Percentiles rank a stretch among this genome's conserved stretches.
Evolutionary conservation across 73 alveolate genomes (phyloP).

Genomic region (Effrenium voratum): DNA sequence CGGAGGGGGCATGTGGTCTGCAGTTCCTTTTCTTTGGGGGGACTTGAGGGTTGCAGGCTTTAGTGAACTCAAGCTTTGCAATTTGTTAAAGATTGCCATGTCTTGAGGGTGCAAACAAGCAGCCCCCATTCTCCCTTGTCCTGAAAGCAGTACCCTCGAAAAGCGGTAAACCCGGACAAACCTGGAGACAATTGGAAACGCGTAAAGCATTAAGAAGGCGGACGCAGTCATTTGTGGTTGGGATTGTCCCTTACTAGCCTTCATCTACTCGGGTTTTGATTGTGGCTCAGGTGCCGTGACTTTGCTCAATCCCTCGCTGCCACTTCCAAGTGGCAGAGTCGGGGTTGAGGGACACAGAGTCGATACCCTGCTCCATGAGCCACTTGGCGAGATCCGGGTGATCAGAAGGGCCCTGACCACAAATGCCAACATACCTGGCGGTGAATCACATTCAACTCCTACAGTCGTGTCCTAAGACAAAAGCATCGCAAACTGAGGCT

Average conservation of each 20-base stretch:
- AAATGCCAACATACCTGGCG: constrained; percentile 82
- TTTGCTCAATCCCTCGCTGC: no score
- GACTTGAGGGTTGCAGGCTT: no score
- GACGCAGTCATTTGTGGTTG: neutral
- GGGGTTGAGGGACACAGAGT: constrained; percentile 80
- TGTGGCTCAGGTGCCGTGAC: neutral
- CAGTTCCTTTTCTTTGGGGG: no score
- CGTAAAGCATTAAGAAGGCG: neutral
- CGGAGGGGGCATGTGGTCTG: no score
- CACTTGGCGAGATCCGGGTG: constrained; percentile 93
- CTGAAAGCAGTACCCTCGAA: no score
- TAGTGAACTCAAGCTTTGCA: no score
- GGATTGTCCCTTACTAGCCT: no score
- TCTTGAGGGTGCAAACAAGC: no score
- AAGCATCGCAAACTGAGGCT: neutral
- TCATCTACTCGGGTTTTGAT: neutral
- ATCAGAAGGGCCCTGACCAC: constrained; percentile 94
- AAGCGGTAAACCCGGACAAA: neutral
- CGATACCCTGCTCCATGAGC: constrained; percentile 93
- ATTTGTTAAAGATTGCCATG: no score
- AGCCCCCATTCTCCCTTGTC: neutral
- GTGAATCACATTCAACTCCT: neutral
- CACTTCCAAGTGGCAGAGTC: constrained; percentile 33
- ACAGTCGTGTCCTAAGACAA: neutral
- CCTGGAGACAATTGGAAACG: neutral